Percentiles rank a stretch among this genome's conserved stretches.
Conservation (phyloP, 164 flowering plant genomes). For the Tetracentron sinense region DNA sequence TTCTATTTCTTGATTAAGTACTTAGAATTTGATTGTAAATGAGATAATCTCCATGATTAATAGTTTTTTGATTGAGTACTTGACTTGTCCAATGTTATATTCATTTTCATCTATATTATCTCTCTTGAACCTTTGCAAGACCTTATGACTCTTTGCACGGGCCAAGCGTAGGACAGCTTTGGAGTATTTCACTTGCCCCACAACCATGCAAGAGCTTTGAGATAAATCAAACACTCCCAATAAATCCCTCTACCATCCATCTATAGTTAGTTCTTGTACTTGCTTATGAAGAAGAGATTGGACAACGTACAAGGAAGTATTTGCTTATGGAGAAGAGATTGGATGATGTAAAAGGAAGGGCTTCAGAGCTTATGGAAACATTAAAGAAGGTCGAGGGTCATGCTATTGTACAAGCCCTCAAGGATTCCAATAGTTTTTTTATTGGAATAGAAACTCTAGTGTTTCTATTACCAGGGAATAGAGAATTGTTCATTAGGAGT, state of each 20-base stretch:
- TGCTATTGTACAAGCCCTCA: constrained; percentile 67
- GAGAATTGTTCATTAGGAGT: no score
- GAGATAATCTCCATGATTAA: constrained; percentile 2
- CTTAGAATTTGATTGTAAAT: constrained; percentile 8
- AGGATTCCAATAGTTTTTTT: no score
- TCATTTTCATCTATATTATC: constrained; percentile 72
- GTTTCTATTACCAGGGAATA: no score
- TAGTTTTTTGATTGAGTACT: no score
- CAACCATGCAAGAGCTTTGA: constrained; percentile 63
- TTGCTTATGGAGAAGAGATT: constrained; percentile 74
- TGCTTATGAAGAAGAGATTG: constrained; percentile 68
- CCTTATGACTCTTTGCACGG: constrained; percentile 71
- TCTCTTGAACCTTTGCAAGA: constrained; percentile 80
- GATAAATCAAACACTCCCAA: constrained; percentile 63
- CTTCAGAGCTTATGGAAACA: constrained; percentile 54
- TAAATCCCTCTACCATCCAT: constrained; percentile 49
- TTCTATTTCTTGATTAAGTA: neutral
- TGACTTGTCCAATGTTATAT: constrained; percentile 47
- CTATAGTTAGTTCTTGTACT: constrained; percentile 62
- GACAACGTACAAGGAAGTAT: constrained; percentile 85
- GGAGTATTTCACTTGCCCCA: constrained; percentile 69
- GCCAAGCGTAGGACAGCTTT: constrained; percentile 72
- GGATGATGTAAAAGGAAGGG: constrained; percentile 80
- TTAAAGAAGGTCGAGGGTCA: constrained; percentile 87
- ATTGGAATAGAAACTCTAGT: no score